Evolutionary conservation across 768 basidiomycete genomes (phyloP).

Genomic region (Clitopilus hobsonii): DNA sequence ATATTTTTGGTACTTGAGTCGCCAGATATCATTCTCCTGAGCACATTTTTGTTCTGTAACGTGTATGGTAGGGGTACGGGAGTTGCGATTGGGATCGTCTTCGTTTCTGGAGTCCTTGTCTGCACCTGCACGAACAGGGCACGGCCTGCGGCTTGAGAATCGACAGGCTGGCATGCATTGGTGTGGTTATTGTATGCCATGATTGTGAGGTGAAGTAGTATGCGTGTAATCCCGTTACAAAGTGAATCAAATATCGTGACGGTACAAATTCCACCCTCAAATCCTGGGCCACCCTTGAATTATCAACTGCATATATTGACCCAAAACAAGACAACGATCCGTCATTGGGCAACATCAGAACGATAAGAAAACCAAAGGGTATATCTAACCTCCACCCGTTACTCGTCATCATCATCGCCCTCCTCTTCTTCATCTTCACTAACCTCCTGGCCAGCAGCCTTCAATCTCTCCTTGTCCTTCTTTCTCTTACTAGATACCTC

Average conservation of each 20-base stretch:
- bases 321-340: too few species aligned
- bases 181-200: too few species aligned
- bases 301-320: neutral
- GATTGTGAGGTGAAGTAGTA: too few species aligned
- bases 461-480: slow-evolving; percentile 77
- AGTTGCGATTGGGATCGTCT: slow-evolving; percentile 17
- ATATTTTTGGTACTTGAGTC: slow-evolving; percentile 13
- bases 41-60: slow-evolving; percentile 21
- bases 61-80: slow-evolving; percentile 26
- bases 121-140: too few species aligned
- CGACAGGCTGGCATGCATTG: too few species aligned
- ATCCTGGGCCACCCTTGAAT: neutral
- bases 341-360: too few species aligned
- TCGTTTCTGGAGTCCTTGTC: neutral
- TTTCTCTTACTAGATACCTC: slow-evolving; percentile 84
- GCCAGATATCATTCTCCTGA: slow-evolving; percentile 24
- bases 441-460: slow-evolving; percentile 75
- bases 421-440: slow-evolving; percentile 90
- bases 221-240: too few species aligned
- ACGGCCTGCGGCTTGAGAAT: too few species aligned
- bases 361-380: too few species aligned
- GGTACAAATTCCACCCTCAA: neutral
- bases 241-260: too few species aligned
- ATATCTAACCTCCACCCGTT: too few species aligned
- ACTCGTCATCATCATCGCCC: slow-evolving; percentile 50